phyloP scores from a whole-genome alignment of 2,329 filamentous ascomycete genomes.

The Aureobasidium sp. region DNA sequence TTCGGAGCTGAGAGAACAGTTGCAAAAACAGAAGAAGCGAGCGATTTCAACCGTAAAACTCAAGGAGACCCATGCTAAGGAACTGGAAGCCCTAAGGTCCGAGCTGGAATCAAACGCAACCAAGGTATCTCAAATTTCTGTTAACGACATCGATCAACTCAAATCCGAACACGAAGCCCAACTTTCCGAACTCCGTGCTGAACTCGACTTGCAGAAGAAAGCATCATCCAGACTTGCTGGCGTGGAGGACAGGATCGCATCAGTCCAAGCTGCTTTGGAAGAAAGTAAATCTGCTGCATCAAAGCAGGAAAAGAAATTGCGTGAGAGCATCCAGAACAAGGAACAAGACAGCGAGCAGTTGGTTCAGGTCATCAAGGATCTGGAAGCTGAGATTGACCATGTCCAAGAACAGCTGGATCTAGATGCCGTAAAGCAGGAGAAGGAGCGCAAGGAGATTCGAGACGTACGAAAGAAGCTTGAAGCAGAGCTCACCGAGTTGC shows the following conservation, averaged over 20 bases:
- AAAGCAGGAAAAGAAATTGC: constrained; percentile 22
- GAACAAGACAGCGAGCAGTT: constrained; percentile 23
- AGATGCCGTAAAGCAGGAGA: constrained; percentile 11
- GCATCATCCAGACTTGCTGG: constrained; percentile 19
- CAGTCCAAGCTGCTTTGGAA: constrained; percentile 23
- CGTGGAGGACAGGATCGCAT: constrained; percentile 24
- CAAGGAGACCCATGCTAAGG: constrained; percentile 16
- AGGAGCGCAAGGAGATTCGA: constrained; percentile 13
- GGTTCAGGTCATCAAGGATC: constrained; percentile 23
- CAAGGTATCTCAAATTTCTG: constrained; percentile 10
- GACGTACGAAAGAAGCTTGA: constrained; percentile 5
- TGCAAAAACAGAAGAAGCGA: neutral
- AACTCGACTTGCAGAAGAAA: constrained; percentile 20
- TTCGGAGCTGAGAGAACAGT: neutral
- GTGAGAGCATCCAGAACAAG: constrained; percentile 22
- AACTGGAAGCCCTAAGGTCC: constrained; percentile 17
- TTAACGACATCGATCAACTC: constrained; percentile 11
- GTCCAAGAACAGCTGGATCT: constrained; percentile 20
- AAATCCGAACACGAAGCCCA: constrained; percentile 18
- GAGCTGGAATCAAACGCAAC: constrained; percentile 18
- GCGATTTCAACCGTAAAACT: constrained; percentile 5
- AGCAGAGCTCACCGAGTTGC: neutral
- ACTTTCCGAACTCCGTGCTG: constrained; percentile 18
- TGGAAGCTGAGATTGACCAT: constrained; percentile 26
- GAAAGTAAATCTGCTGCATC: constrained; percentile 20